A percentile compares a stretch with the other conserved stretches of the same genome.
These are phyloP conservation scores for Fusarium newnesense DNA, from an alignment of 2,329 filamentous ascomycete species.

Conservation along the genomic window DNA sequence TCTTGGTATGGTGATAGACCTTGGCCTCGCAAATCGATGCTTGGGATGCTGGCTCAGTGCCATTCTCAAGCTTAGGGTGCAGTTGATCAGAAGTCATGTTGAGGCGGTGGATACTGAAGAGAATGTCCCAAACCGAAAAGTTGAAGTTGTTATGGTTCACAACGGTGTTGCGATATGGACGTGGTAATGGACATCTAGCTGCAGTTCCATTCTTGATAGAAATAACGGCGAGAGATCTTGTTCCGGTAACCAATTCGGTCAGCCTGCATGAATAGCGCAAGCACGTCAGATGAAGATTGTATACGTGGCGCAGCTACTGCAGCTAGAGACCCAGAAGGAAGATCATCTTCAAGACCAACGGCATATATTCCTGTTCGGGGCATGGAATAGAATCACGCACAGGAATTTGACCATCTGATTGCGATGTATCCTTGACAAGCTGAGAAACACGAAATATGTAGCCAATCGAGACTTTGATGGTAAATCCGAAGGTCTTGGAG, in stretches of 20 bases:
- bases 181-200: background rate
- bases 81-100: background rate
- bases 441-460: background rate
- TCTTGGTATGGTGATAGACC: background rate
- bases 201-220: background rate
- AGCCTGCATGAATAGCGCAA: background rate
- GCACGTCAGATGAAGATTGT: background rate
- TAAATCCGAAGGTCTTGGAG: rapidly evolving
- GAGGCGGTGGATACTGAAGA: rapidly evolving
- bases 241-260: background rate
- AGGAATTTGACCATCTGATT: background rate
- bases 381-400: background rate
- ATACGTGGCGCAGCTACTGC: background rate
- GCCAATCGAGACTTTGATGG: background rate
- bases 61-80: background rate
- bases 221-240: background rate
- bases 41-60: background rate
- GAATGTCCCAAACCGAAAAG: rapidly evolving
- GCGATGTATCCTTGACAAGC: background rate
- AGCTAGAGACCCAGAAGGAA: background rate
- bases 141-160: background rate
- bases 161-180: rapidly evolving
- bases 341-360: background rate
- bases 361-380: background rate
- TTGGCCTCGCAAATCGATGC: background rate